phyloP scores from a whole-genome alignment of 176 grass and related monocot genomes.

The Ensete ventricosum region DNA sequence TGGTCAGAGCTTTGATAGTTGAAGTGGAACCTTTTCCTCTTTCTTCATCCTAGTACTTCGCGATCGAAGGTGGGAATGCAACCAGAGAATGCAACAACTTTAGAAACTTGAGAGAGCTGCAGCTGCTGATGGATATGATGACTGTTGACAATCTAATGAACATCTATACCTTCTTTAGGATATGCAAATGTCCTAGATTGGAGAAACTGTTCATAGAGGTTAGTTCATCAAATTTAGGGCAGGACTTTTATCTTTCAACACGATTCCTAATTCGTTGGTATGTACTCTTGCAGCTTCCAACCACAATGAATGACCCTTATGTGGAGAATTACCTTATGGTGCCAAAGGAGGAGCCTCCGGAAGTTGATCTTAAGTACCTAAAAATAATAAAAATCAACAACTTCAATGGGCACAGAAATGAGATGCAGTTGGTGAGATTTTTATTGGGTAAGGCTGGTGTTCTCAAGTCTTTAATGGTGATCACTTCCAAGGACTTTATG shows the following conservation, averaged over 20 bases:
- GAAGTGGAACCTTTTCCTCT: neutral
- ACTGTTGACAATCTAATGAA: slow-evolving; percentile 59
- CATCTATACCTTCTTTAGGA: slow-evolving; percentile 69
- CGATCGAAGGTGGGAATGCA: slow-evolving; percentile 12
- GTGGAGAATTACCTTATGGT: slow-evolving; percentile 47
- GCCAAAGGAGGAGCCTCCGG: slow-evolving; percentile 48
- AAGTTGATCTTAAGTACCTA: slow-evolving; percentile 55
- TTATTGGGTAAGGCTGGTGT: slow-evolving; percentile 36
- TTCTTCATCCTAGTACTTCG: neutral
- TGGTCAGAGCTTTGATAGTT: neutral
- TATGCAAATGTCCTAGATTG: slow-evolving; percentile 41
- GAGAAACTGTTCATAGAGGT: slow-evolving; percentile 77
- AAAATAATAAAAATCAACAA: slow-evolving; percentile 54
- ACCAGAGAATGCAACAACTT: slow-evolving; percentile 27
- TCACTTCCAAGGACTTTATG: slow-evolving; percentile 44
- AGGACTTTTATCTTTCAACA: neutral
- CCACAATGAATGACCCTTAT: slow-evolving; percentile 46
- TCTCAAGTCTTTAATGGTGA: slow-evolving; percentile 45
- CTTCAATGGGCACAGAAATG: slow-evolving; percentile 74
- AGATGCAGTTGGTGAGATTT: slow-evolving; percentile 52
- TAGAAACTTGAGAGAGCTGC: slow-evolving; percentile 49
- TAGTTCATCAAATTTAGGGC: neutral
- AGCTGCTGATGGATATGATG: slow-evolving; percentile 75
- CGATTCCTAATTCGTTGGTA: neutral
- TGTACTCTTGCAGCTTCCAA: slow-evolving; percentile 52